Evolutionary conservation across 352 stramenopile species (phyloP).

Genomic region (Globisporangium splendens): DNA sequence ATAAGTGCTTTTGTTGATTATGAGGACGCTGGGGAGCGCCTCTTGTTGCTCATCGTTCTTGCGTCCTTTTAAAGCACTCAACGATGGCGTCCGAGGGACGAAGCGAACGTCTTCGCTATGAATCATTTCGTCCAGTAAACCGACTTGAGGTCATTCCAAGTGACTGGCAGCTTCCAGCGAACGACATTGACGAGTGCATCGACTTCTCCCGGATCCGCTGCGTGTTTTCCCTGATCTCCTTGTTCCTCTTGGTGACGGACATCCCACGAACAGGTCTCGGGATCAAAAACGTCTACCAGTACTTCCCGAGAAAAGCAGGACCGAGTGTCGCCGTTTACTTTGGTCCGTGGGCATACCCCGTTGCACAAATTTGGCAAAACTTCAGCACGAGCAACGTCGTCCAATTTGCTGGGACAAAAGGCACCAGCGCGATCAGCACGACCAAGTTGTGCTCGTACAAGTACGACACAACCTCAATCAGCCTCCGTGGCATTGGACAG

Average conservation of each 20-base stretch:
- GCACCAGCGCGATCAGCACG: background rate
- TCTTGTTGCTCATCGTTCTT: too few species aligned
- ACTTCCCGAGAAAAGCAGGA: constrained; percentile 20
- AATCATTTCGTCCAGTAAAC: background rate
- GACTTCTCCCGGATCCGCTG: constrained; percentile 26
- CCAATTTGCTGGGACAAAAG: constrained; percentile 19
- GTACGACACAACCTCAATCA: constrained; percentile 32
- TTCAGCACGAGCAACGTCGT: background rate
- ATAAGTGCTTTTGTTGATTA: too few species aligned
- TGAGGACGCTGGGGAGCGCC: too few species aligned
- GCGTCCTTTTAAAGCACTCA: too few species aligned
- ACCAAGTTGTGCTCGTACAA: constrained; percentile 30
- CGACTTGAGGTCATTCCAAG: constrained; percentile 5
- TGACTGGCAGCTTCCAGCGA: constrained; percentile 13
- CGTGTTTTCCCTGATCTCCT: constrained; percentile 29
- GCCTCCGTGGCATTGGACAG: constrained; percentile 19
- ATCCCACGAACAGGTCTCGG: constrained; percentile 49
- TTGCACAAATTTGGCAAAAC: constrained; percentile 27
- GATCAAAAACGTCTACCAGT: constrained; percentile 18
- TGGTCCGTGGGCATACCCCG: constrained; percentile 41
- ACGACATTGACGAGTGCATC: constrained; percentile 26
- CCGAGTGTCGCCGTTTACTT: constrained; percentile 31
- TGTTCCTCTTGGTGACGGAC: constrained; percentile 41
- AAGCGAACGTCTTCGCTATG: background rate
- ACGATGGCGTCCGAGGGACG: background rate